Base-by-base conservation (phyloP, 2,329 filamentous ascomycete species). In the Shiraia bambusicola region DNA sequence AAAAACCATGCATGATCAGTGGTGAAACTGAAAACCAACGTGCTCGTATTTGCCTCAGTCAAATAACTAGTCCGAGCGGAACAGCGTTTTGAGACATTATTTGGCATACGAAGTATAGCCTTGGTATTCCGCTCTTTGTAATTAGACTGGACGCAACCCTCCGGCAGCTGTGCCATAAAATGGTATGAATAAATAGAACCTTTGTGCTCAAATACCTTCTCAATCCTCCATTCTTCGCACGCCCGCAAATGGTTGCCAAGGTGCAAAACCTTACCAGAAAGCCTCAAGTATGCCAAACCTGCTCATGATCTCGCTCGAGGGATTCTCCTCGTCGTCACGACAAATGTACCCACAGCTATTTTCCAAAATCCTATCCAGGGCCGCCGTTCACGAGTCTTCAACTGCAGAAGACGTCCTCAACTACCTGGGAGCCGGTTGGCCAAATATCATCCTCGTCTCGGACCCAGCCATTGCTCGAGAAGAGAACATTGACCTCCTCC, bases 321-420 rank as follows among this genome's bases (percentile, higher is more conserved):
- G 52, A 10, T 59, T 56, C 38, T 52, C 53, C 27, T 56, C 58
- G 31, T 59, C 53, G 9, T 51, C 53, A 6, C 48, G 56, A 2
- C 51, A 59, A 38, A 47, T 57, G 31, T 61, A 55, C 24, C 40
- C 54, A 27, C 48, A 53, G 26, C 51, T 61, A 14, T 44, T 55
- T 12, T 49, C 55, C 5, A 60, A 56, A 33, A 40, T 61, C 5
- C 37, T 61, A 6, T 54, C 54, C 6, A 37, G 55, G 30, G 50
- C 58, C 3, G 38, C 32, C 6, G 49, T 59, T 6, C 58, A 61
- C 29, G 58, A 61, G 33, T 58, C 58, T 12, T 27, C 50, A 13
- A 51, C 49, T 0, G 37, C 51, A 17, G 45, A 56, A 37, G 58
- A 61, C 42, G 58, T 54, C 6, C 31, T 54, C 7, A 45, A 52